Evolutionary conservation across 2,329 filamentous ascomycete species (phyloP).

Genomic region (Fusarium decemcellulare): DNA sequence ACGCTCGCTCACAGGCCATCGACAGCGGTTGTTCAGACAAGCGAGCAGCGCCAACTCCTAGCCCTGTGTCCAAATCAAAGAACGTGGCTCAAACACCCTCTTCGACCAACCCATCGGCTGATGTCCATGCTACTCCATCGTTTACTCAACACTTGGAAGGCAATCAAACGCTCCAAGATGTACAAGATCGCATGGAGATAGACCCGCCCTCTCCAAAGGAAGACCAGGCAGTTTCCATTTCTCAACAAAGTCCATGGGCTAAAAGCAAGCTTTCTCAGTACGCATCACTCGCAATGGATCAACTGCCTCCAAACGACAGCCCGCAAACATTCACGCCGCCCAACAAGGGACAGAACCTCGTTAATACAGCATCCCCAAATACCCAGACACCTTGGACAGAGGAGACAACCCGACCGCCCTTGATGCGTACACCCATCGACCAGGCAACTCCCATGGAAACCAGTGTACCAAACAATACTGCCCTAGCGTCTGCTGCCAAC

Average conservation of each 20-base stretch:
- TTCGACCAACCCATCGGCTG: background rate
- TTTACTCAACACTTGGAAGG: background rate
- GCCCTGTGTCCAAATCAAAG: background rate
- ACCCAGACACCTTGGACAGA: conserved; percentile 43
- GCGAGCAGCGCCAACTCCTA: background rate
- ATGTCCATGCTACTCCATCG: background rate
- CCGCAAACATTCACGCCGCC: background rate
- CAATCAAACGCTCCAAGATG: background rate
- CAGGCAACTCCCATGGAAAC: background rate
- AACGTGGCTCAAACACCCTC: background rate
- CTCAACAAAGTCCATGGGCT: conserved; percentile 47
- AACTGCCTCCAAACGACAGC: background rate
- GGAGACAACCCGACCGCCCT: conserved; percentile 3
- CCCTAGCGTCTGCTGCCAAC: background rate
- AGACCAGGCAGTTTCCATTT: conserved; percentile 26
- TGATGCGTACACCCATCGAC: background rate
- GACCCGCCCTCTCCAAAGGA: conserved; percentile 1
- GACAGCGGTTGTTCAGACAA: background rate
- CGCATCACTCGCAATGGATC: conserved; percentile 18
- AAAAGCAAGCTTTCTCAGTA: conserved; percentile 38
- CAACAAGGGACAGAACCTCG: conserved; percentile 2
- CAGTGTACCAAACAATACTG: conserved; percentile 7
- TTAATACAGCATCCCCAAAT: conserved; percentile 7
- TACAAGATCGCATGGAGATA: background rate
- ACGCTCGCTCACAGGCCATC: background rate